Conservation (phyloP, 2,329 filamentous ascomycete genomes). For the Colletotrichum sidae region DNA sequence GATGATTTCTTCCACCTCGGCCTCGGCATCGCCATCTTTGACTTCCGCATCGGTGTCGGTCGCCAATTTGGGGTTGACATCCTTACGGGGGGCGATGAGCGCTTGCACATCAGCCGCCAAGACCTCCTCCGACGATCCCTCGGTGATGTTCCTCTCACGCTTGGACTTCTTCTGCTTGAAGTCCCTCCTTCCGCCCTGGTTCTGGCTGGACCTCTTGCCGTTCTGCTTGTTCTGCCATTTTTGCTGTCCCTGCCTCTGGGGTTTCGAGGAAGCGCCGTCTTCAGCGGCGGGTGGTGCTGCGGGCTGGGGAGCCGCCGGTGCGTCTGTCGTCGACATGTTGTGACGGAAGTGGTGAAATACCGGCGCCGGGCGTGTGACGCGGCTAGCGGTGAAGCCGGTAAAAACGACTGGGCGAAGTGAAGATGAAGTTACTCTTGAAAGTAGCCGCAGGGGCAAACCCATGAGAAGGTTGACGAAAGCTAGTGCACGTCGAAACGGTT, state of each 20-base stretch:
- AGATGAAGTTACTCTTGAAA: slow-evolving; percentile 34
- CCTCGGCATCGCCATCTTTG: slow-evolving; percentile 41
- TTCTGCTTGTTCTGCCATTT: slow-evolving; percentile 31
- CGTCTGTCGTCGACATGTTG: slow-evolving; percentile 26
- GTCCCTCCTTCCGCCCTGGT: slow-evolving; percentile 36
- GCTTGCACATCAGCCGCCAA: slow-evolving; percentile 71
- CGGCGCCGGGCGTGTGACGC: background rate
- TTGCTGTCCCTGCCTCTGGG: slow-evolving; percentile 9
- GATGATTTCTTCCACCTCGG: slow-evolving; percentile 28
- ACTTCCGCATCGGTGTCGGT: slow-evolving; percentile 45
- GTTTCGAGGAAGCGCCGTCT: slow-evolving; percentile 20
- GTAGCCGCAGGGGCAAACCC: slow-evolving; percentile 32
- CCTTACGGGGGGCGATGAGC: slow-evolving; percentile 59
- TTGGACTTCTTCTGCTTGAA: slow-evolving; percentile 64
- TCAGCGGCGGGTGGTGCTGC: background rate
- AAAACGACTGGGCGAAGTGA: slow-evolving; percentile 25
- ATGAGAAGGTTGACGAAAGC: slow-evolving; percentile 9
- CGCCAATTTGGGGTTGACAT: slow-evolving; percentile 42
- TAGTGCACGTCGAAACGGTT: background rate
- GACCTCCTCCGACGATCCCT: slow-evolving; percentile 75
- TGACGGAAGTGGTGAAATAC: slow-evolving; percentile 5
- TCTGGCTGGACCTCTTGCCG: slow-evolving; percentile 38
- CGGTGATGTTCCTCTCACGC: slow-evolving; percentile 69
- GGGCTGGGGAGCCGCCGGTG: slow-evolving; percentile 2
- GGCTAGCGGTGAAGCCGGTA: slow-evolving; percentile 15